Base-by-base conservation (phyloP, 2,329 filamentous ascomycete genomes). In the Orbilia quercus region DNA sequence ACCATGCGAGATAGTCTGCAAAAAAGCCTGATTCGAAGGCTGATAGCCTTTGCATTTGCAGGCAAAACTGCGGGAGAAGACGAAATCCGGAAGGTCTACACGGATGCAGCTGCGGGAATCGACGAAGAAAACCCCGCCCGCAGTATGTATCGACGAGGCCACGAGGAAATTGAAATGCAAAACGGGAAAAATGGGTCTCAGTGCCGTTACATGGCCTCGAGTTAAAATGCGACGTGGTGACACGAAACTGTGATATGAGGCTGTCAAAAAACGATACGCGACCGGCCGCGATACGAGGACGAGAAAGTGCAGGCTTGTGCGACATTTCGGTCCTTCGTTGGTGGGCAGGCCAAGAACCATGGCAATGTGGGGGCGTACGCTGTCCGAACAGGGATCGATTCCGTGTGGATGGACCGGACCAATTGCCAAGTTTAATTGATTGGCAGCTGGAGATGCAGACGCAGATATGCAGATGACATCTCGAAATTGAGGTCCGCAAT, bases 231-330 rank as follows among this genome's bases (percentile, higher is more conserved):
- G 53, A 12, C 18, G 28, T 44, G 42, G 62, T 66, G 54, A 66
- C 63, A 67, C 53, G 53, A 67, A 67, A 53, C 57, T 20, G 44
- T 34, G 60, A 48, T 45, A 44, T 51, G 63, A 67, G 53, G 53
- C 63, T 59, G 63, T 59, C 63, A 40, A 66, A 64, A 54, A 48
- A 66, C 36, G 63, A 57, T 67, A 59, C 63, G 53, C 63, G 63
- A 67, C 53, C 53, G 28, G 23, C 28, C 9, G 28, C 51, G 34
- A 51, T 58, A 65, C 42, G 50, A 57, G 38, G 48, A 44, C 50
- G 42, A 65, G 50, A 44, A 48, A 42, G 28, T 48, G 55, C 50
- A 47, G 48, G 34, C 44, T 40, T 58, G 62, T 65, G 60, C 28
- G 57, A 62, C 57, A 51, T 51, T 50, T 51, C 51, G 16, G 31